Conservation (phyloP, 495 filamentous ascomycete genomes). For the Tuber borchii region DNA sequence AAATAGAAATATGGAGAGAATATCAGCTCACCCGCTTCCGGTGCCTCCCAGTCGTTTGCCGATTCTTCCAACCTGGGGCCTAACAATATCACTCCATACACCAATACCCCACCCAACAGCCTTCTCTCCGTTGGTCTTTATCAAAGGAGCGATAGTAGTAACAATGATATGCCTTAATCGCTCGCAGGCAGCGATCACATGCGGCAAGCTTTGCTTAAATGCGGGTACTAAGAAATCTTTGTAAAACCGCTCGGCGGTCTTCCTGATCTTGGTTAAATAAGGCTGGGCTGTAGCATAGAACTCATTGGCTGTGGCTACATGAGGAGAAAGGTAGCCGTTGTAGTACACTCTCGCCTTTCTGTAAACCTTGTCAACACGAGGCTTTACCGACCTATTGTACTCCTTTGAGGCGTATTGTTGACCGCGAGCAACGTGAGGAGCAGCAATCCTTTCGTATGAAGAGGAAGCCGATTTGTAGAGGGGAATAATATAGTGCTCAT, state of each 20-base stretch:
- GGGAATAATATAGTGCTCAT: slow-evolving; percentile 36
- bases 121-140: slow-evolving; percentile 43
- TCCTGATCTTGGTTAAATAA: slow-evolving; percentile 61
- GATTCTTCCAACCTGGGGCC: slow-evolving; percentile 90
- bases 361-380: slow-evolving; percentile 61
- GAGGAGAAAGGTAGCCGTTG: slow-evolving; percentile 60
- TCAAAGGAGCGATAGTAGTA: slow-evolving; percentile 66
- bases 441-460: slow-evolving; percentile 65
- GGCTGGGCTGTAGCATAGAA: slow-evolving; percentile 51
- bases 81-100: slow-evolving; percentile 52
- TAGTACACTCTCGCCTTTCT: slow-evolving; percentile 59
- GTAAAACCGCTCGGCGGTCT: slow-evolving; percentile 58
- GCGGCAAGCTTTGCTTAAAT: slow-evolving; percentile 65
- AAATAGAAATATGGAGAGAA: slow-evolving; percentile 24
- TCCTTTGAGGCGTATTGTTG: slow-evolving; percentile 59
- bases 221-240: slow-evolving; percentile 67
- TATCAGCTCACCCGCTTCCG: slow-evolving; percentile 35
- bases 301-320: slow-evolving; percentile 56
- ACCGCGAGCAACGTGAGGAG: slow-evolving; percentile 62
- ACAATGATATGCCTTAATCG: slow-evolving; percentile 59
- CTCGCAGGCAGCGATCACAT: slow-evolving; percentile 62
- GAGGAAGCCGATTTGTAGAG: slow-evolving; percentile 16
- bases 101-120: slow-evolving; percentile 40
- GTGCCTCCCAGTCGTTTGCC: slow-evolving; percentile 68
- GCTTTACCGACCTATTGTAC: slow-evolving; percentile 71